Evolutionary conservation across 768 basidiomycete genomes (phyloP), one percentile per base, ranked within the genome.

Genomic region (Amanita polypyramis): DNA sequence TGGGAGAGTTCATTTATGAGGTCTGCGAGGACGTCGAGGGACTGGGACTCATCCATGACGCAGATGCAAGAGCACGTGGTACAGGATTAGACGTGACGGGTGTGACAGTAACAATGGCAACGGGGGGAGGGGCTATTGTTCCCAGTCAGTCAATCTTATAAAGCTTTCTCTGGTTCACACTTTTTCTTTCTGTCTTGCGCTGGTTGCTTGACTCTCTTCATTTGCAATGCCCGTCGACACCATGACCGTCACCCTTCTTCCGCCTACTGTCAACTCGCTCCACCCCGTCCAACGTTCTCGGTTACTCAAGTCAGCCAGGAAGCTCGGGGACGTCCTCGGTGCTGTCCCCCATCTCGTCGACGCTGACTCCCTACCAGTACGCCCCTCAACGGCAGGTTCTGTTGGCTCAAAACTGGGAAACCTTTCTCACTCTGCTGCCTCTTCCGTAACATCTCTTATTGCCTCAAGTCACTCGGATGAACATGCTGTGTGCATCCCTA

Each of bases 21-120:
- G 55, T 73, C 70, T 4, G 76, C 70, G 10, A 88, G 69, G 7
- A 79, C 81, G 43, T 85, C 81, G 47, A 89, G 72, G 23, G 75
- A 70, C 48, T 77, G 67, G 25, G 72, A 62, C 56, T 80, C 76
- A 59, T 80, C 72, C 79, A 80, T 82, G 37, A 48, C 21, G 48
- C n/a, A 12, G 19, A 33, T 30, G 21, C 25, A 7, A 3, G 25
- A 7, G 25, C 25, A 27, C 25, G 25, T 27, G 25, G 4, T 29
- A 30, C 43, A 44, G 20, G 5, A 25, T n/a, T n/a, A n/a, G n/a
- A n/a, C n/a, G 19, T 34, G 19, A 49, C 21, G 32, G 2, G 30
- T 19, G 42, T 43, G 42, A 33, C 42, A 35, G 25, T 27, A 27
- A 27, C 25, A 27, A 27, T 27, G 25, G 25, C 25, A 27, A 27